Base-by-base conservation (phyloP, 2,329 filamentous ascomycete genomes). In the Aspergillus glaucus region DNA sequence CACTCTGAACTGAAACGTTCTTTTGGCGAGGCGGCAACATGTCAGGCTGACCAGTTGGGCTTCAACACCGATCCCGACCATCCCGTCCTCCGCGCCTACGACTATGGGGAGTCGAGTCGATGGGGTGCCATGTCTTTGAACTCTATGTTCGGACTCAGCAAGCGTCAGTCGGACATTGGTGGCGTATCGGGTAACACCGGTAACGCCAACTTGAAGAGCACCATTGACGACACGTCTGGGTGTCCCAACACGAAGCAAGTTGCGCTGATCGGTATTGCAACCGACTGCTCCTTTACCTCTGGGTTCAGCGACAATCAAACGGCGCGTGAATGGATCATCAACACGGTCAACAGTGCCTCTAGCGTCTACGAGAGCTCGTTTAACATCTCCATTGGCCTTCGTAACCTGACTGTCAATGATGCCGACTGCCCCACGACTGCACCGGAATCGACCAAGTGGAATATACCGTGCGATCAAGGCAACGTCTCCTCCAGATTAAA, bases 181-280 rank as follows among this genome's bases (percentile, higher is more conserved):
- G 82, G 81, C 8, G 78, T 81, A 4, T 79, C 80, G 12, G 87
- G 88, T 50, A 91, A 90, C 62, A 83, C 86, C 46, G 88, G 85
- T 19, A 86, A 86, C 55, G 83, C 91, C 51, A 93, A 96, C 63
- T 73, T 97, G 57, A 76, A 79, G 30, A 79, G 74, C 30, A 88
- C 82, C 22, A 95, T 98, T 63, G 93, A 93, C 43, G 85, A 81
- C 50, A 87, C 86, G 0, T 65, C 72, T n/a, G 93, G 93, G 45
- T 98, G 93, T 65, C 92, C 92, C 5, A 84, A 79, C 1, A 92
- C 89, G n/a, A 83, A 90, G 57, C 94, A 87, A 68, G 89, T 98
- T 15, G 93, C 93, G 1, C 77, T 97, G 37, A 82, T 98, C 21
- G 93, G 93, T 24, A 83, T 97, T 34, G 93, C 90, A 7, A 93